Conservation (phyloP, 1,284 basidiomycete species). For the Volvariella volvacea region DNA sequence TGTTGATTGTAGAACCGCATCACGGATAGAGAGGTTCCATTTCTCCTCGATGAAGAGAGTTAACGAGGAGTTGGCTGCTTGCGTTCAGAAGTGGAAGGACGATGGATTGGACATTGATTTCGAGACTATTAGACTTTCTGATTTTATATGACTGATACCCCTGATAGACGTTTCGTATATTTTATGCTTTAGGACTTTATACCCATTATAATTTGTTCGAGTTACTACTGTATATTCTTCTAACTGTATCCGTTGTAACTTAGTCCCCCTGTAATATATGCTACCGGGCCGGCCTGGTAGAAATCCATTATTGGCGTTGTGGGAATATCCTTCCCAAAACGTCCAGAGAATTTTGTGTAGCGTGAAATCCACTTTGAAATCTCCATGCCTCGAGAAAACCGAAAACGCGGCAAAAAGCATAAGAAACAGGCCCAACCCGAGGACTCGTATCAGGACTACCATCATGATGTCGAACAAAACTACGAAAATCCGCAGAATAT, state of each 20-base stretch:
- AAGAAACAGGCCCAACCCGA: constrained; percentile 43
- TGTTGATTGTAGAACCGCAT: constrained; percentile 7
- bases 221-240: too few relatives aligned
- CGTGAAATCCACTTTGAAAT: background rate
- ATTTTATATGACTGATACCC: too few relatives aligned
- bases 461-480: constrained; percentile 15
- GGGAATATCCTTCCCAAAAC: too few relatives aligned
- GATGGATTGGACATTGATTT: constrained; percentile 19
- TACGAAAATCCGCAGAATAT: background rate
- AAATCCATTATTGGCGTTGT: too few relatives aligned
- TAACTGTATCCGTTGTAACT: too few relatives aligned
- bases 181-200: too few relatives aligned
- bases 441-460: constrained; percentile 6
- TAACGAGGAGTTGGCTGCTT: constrained; percentile 10
- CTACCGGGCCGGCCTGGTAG: too few relatives aligned
- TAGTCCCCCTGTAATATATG: too few relatives aligned
- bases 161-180: too few relatives aligned
- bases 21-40: constrained; percentile 9
- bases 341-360: too few relatives aligned
- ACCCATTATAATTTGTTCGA: too few relatives aligned
- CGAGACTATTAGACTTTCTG: constrained; percentile 11
- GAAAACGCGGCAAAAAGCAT: constrained; percentile 72
- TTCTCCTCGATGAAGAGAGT: constrained; percentile 19
- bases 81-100: constrained; percentile 13
- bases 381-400: constrained; percentile 65